Evolutionary conservation across 2,329 filamentous ascomycete species (phyloP).

Genomic region (Elsinoe batatas): DNA sequence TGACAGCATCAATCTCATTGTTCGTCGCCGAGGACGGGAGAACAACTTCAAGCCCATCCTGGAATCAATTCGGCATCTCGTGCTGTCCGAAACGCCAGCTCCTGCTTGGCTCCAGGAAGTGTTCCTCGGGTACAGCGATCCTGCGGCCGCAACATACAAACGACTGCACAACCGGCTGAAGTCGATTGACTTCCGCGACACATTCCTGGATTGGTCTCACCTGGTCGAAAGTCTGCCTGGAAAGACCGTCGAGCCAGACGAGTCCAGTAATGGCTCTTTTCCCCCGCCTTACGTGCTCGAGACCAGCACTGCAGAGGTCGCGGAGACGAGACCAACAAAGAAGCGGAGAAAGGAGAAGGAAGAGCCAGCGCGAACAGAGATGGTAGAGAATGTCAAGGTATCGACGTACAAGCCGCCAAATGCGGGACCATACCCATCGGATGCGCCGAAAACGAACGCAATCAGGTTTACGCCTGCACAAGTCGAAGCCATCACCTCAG

Average conservation of each 20-base stretch:
- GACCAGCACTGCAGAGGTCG: conserved; percentile 34
- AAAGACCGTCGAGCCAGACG: conserved; percentile 70
- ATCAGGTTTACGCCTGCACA: conserved; percentile 87
- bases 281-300: conserved; percentile 82
- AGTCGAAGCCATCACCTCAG: conserved; percentile 84
- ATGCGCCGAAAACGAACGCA: conserved; percentile 69
- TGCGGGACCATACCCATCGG: conserved; percentile 77
- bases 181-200: conserved; percentile 83
- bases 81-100: conserved; percentile 73
- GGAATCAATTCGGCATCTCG: conserved; percentile 79
- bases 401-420: conserved; percentile 86
- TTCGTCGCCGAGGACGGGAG: conserved; percentile 74
- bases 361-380: conserved; percentile 53
- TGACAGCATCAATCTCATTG: conserved; percentile 71
- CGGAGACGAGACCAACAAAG: conserved; percentile 54
- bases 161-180: conserved; percentile 67
- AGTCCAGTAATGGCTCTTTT: conserved; percentile 62
- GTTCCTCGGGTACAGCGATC: conserved; percentile 94
- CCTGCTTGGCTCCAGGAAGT: conserved; percentile 93
- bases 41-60: conserved; percentile 96
- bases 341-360: conserved; percentile 73
- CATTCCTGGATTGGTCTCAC: conserved; percentile 93
- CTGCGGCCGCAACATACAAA: conserved; percentile 75
- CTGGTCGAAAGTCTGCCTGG: conserved; percentile 82
- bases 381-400: conserved; percentile 63